Evolutionary conservation across 306 rosid species (phyloP).

Genomic region (Glycyrrhiza uralensis): DNA sequence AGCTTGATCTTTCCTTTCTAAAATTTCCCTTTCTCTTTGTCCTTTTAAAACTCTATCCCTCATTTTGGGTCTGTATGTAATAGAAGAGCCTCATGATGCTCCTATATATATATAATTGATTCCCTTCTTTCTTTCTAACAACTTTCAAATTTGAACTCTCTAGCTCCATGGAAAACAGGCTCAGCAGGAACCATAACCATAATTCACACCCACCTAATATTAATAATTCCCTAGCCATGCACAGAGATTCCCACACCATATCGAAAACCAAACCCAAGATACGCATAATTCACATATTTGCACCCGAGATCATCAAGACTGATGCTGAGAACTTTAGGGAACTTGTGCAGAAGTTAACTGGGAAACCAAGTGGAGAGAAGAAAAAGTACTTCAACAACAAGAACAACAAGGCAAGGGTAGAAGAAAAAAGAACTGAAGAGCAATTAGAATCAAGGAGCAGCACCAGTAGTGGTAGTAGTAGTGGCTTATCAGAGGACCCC

Average conservation of each 20-base stretch:
- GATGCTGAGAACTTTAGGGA: constrained; percentile 81
- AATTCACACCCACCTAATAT: constrained; percentile 9
- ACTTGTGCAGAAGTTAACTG: constrained; percentile 78
- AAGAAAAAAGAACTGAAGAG: not conserved
- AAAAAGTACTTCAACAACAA: constrained; percentile 22
- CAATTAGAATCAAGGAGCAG: constrained; percentile 22
- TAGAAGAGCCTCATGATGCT: not conserved
- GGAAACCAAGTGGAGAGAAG: constrained; percentile 50
- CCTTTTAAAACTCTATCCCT: not conserved
- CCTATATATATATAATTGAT: constrained; percentile 1
- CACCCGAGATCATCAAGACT: constrained; percentile 84
- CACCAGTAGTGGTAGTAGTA: not conserved
- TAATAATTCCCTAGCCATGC: constrained; percentile 46
- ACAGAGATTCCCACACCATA: constrained; percentile 52
- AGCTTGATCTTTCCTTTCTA: not conserved
- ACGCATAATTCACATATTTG: constrained; percentile 85
- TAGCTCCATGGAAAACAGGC: constrained; percentile 48
- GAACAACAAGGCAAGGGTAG: constrained; percentile 3
- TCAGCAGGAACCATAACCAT: constrained; percentile 31
- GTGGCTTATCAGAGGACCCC: constrained; percentile 23
- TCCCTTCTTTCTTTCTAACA: not conserved
- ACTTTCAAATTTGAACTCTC: not conserved
- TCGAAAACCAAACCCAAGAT: constrained; percentile 73
- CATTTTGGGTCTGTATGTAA: not conserved
- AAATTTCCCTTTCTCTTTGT: not conserved